Conservation (phyloP, 2,329 filamentous ascomycete species). For the Trichoderma sp. region DNA sequence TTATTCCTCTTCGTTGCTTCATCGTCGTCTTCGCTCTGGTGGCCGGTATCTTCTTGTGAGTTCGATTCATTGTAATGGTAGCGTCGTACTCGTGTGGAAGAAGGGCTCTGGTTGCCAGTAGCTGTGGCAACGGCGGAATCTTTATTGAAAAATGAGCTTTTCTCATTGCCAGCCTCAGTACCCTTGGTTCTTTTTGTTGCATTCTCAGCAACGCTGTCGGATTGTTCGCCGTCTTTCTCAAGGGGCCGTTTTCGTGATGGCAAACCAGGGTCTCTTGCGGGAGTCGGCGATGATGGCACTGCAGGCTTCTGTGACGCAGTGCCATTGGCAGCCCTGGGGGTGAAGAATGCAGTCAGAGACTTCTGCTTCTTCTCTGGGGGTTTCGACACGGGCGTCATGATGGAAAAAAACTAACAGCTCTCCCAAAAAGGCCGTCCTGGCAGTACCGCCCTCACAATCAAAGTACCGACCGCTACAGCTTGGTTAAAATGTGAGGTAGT, state of each 20-base stretch:
- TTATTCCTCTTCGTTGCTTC: conserved; percentile 59
- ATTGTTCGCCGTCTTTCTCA: conserved; percentile 50
- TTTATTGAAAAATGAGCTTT: conserved; percentile 43
- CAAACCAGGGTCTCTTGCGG: conserved; percentile 37
- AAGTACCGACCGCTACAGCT: background rate
- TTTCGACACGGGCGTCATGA: conserved; percentile 46
- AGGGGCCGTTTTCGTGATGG: conserved; percentile 56
- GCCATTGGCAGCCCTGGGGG: conserved; percentile 60
- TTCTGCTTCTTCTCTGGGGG: conserved; percentile 68
- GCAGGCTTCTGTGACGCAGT: conserved; percentile 44
- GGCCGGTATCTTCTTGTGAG: conserved; percentile 46
- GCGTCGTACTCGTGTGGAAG: conserved; percentile 52
- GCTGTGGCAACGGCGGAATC: background rate
- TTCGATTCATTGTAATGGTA: conserved; percentile 54
- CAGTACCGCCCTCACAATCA: background rate
- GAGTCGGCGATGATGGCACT: conserved; percentile 34
- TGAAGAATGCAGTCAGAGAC: conserved; percentile 86
- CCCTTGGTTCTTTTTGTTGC: conserved; percentile 38
- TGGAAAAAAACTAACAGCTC: background rate
- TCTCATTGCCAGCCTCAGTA: conserved; percentile 42
- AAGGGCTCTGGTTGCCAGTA: conserved; percentile 12
- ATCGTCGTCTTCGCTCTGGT: conserved; percentile 55
- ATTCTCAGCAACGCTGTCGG: background rate
- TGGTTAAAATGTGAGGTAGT: background rate
- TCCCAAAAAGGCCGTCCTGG: background rate